Evolutionary conservation across 306 rosid genomes (phyloP), one percentile per base, ranked within the genome.

Genomic region (Mimosa bimucronata): DNA sequence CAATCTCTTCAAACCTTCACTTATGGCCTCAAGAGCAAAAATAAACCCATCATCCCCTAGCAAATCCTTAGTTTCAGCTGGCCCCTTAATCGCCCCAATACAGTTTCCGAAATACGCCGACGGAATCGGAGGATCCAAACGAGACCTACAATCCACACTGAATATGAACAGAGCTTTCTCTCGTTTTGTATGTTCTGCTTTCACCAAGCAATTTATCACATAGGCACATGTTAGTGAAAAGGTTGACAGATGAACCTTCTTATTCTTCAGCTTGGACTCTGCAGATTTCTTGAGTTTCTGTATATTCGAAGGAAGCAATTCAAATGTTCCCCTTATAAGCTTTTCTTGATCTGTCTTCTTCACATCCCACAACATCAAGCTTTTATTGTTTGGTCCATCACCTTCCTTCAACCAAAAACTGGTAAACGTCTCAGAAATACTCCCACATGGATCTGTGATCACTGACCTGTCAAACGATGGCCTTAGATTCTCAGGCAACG

Each of bases 1-100:
- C 31, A 86, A 71, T 2, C 18, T 78, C 31, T 48, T 77, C 41
- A 88, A 50, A 37, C 52, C 34, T 7, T 75, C 86, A 71, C n/a
- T 9, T 0, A 87, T 77, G 44, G 31, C 66, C 31, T 74, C 79
- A 50, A 80, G 70, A 9, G 80, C 75, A 37, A 4, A 9, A 2
- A 73, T 10, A 30, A 58, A 58, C 30, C 65, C 65, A 58, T 58
- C 31, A 58, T 58, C 65, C 18, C 65, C 65, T 9, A 25, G 31
- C 65, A 58, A 10, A 30, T 25, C 26, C 65, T 58, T 11, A 2
- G 65, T 58, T 58, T 58, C 18, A 25, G 16, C 16, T 15, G 0
- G 2, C 1, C 2, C 31, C 31, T 58, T 1, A 23, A 15, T 6
- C 31, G 16, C 65, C 1, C 65, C 31, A 1, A 58, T 25, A 0